Evolutionary conservation across 2,329 filamentous ascomycete genomes (phyloP).

Genomic region (Chaetomium sp.): DNA sequence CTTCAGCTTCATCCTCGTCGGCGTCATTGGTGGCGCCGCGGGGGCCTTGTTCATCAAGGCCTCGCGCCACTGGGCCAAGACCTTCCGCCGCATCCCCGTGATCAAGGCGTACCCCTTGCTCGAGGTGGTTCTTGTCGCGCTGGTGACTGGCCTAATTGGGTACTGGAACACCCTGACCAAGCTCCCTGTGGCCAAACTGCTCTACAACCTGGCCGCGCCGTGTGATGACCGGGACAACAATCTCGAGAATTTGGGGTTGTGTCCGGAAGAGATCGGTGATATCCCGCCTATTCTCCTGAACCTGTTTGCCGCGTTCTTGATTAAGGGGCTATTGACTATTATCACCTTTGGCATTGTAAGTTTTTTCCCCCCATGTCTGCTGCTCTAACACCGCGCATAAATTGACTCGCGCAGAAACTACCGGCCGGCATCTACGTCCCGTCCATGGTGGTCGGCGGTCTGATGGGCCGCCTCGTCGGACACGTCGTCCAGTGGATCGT

Average conservation of each 20-base stretch:
- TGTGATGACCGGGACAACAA: slow-evolving; percentile 65
- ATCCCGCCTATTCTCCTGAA: slow-evolving; percentile 72
- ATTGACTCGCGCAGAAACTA: slow-evolving; percentile 56
- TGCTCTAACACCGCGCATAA: neutral
- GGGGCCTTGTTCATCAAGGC: slow-evolving; percentile 97
- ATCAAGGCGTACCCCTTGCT: slow-evolving; percentile 81
- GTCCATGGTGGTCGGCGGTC: slow-evolving; percentile 94
- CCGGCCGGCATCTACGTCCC: slow-evolving; percentile 96
- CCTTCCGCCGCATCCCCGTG: slow-evolving; percentile 70
- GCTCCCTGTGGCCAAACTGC: slow-evolving; percentile 79
- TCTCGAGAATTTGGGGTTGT: slow-evolving; percentile 65
- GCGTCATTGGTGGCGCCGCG: slow-evolving; percentile 72
- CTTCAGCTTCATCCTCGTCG: slow-evolving; percentile 75
- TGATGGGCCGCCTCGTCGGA: slow-evolving; percentile 82
- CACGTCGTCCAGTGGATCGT: slow-evolving; percentile 80
- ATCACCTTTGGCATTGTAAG: slow-evolving; percentile 83
- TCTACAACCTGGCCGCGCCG: slow-evolving; percentile 85
- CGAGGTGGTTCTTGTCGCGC: slow-evolving; percentile 81
- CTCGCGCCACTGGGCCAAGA: slow-evolving; percentile 80
- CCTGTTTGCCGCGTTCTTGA: slow-evolving; percentile 71
- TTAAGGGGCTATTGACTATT: slow-evolving; percentile 82
- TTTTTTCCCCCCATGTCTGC: slow-evolving; percentile 15
- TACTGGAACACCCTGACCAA: slow-evolving; percentile 94
- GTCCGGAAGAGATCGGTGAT: slow-evolving; percentile 62
- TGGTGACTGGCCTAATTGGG: slow-evolving; percentile 75